phyloP scores from a whole-genome alignment of 2,329 filamentous ascomycete species.

The Magnaporthiopsis rhizophila region DNA sequence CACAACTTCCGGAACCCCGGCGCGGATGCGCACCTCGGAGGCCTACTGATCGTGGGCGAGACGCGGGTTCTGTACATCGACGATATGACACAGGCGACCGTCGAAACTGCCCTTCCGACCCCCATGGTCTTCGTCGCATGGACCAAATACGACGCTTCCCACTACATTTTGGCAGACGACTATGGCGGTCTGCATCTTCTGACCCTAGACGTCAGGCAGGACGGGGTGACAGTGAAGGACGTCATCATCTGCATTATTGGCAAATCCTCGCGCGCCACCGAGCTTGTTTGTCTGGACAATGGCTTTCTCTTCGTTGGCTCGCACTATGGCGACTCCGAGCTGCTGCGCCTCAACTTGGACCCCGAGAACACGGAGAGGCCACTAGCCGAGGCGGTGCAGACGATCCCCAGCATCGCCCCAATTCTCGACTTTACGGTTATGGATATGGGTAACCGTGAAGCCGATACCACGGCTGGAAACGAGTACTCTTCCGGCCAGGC shows the following conservation, averaged over 20 bases:
- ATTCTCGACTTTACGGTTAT: slow-evolving; percentile 90
- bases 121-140: slow-evolving; percentile 87
- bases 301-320: slow-evolving; percentile 70
- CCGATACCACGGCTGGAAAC: slow-evolving; percentile 65
- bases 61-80: slow-evolving; percentile 81
- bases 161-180: slow-evolving; percentile 86
- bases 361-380: slow-evolving; percentile 17
- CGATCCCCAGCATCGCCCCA: slow-evolving; percentile 76
- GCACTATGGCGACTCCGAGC: slow-evolving; percentile 85
- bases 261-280: slow-evolving; percentile 65
- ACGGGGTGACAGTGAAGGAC: slow-evolving; percentile 56
- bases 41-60: slow-evolving; percentile 68
- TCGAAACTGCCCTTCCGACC: slow-evolving; percentile 59
- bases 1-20: slow-evolving; percentile 51
- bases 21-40: slow-evolving; percentile 54
- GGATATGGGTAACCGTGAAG: slow-evolving; percentile 81
- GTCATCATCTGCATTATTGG: slow-evolving; percentile 63
- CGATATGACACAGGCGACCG: slow-evolving; percentile 59
- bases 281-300: slow-evolving; percentile 64
- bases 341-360: slow-evolving; percentile 58
- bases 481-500: slow-evolving; percentile 95
- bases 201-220: slow-evolving; percentile 62
- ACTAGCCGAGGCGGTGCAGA: slow-evolving; percentile 61
- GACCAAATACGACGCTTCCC: slow-evolving; percentile 72
- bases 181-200: slow-evolving; percentile 82